These are phyloP conservation scores for Chrysanthemum lavandulifolium DNA, from an alignment of 129 eudicot genomes.

Conservation along the genomic window DNA sequence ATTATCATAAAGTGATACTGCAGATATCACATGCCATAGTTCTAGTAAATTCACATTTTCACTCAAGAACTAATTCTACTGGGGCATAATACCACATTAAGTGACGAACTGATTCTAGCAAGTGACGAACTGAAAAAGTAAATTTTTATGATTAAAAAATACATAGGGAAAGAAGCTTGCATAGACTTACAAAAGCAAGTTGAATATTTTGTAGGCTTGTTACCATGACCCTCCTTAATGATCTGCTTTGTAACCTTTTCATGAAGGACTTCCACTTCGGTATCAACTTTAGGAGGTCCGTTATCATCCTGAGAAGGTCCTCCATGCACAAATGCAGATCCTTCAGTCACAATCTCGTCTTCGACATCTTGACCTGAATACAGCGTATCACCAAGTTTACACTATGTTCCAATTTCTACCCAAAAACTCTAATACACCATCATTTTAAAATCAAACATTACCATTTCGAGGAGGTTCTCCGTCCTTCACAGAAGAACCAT, in stretches of 20 bases:
- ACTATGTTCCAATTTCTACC: background rate
- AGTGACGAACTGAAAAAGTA: background rate
- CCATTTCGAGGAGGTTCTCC: conserved; percentile 26
- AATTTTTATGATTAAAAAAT: background rate
- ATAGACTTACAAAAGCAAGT: conserved; percentile 89
- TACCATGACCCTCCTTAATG: conserved; percentile 94
- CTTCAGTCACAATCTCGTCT: conserved; percentile 64
- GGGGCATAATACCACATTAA: background rate
- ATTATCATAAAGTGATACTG: conserved; percentile 8
- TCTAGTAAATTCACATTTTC: background rate
- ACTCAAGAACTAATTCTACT: background rate
- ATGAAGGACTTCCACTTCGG: conserved; percentile 67
- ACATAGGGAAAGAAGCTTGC: background rate
- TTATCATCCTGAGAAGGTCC: conserved; percentile 69
- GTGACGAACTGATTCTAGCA: background rate
- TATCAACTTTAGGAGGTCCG: conserved; percentile 71
- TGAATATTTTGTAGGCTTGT: conserved; percentile 91
- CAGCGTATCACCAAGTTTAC: background rate
- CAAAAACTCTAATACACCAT: background rate
- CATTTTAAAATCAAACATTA: conserved; percentile 11
- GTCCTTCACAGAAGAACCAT: conserved; percentile 17
- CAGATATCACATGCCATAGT: conserved; percentile 4
- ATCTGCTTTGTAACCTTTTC: conserved; percentile 93
- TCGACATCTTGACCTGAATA: conserved; percentile 49
- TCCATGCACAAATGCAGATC: conserved; percentile 74